These are phyloP conservation scores for Aspergillus olivimuriae DNA, from an alignment of 495 filamentous ascomycete genomes.

Conservation along the genomic window DNA sequence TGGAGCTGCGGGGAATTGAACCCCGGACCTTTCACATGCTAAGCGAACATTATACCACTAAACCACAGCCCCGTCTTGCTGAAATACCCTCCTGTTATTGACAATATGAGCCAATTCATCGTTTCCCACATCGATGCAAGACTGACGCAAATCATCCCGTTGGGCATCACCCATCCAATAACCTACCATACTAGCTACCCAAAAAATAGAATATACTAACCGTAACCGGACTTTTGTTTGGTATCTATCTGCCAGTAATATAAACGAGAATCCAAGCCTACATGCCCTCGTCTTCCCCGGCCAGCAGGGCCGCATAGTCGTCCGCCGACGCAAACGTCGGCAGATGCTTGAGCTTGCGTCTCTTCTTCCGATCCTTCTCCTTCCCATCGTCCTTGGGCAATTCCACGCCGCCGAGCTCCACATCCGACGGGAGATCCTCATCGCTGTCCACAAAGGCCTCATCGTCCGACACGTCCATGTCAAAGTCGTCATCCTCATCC, in stretches of 20 bases:
- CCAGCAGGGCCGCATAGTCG: conserved; percentile 86
- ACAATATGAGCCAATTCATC: no score
- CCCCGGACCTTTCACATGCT: no score
- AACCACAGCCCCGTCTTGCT: no score
- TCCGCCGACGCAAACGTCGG: conserved; percentile 90
- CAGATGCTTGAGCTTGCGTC: conserved; percentile 76
- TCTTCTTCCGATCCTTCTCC: conserved; percentile 57
- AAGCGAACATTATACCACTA: no score
- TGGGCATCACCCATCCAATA: no score
- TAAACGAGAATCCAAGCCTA: conserved; percentile 7
- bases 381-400: conserved; percentile 36
- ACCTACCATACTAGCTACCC: no score
- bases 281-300: conserved; percentile 60
- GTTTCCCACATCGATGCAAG: no score
- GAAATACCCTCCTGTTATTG: no score
- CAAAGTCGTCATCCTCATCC: conserved; percentile 40
- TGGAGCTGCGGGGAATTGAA: no score
- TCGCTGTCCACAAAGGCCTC: conserved; percentile 50
- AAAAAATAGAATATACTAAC: not conserved
- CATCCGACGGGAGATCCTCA: conserved; percentile 47
- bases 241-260: conserved; percentile 10
- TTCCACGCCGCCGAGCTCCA: conserved; percentile 37
- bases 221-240: conserved; percentile 10
- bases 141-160: no score
- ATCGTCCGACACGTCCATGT: conserved; percentile 47